A percentile compares a stretch with the other conserved stretches of the same genome.
phyloP scores from a whole-genome alignment of 176 grass and related monocot species.

The Ampelocalamus luodianensis region DNA sequence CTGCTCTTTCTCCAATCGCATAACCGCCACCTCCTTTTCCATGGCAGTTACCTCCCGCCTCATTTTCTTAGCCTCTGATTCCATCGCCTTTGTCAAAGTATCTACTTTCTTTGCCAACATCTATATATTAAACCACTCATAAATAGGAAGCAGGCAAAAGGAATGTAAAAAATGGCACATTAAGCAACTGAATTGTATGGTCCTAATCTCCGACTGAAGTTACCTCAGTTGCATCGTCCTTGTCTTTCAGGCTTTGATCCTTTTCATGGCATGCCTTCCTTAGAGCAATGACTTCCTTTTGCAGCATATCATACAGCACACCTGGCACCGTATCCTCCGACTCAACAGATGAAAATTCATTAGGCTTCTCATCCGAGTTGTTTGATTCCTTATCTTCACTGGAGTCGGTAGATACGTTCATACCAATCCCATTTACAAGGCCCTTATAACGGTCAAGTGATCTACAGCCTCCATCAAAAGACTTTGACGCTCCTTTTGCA shows the following conservation, averaged over 20 bases:
- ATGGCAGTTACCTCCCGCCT: constrained; percentile 80
- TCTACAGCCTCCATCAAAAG: constrained; percentile 87
- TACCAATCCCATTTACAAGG: constrained; percentile 60
- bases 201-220: not conserved
- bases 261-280: constrained; percentile 90
- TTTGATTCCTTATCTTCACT: constrained; percentile 61
- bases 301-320: constrained; percentile 87
- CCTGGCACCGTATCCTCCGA: constrained; percentile 77
- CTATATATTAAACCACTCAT: constrained; percentile 49
- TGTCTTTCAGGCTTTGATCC: constrained; percentile 91
- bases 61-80: constrained; percentile 92
- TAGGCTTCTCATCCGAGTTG: constrained; percentile 68
- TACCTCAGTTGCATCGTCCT: constrained; percentile 97
- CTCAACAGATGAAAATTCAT: constrained; percentile 50
- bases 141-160: not conserved
- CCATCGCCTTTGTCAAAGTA: constrained; percentile 91
- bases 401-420: constrained; percentile 72
- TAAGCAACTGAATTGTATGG: not conserved
- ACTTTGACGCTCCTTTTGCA: constrained; percentile 92
- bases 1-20: constrained; percentile 83
- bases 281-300: constrained; percentile 85
- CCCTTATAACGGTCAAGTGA: constrained; percentile 59
- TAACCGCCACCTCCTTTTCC: constrained; percentile 84
- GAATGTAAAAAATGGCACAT: not conserved
- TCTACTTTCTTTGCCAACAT: constrained; percentile 97